Evolutionary conservation across 192 early-diverging fungal genomes (phyloP).

Genomic region (Podila verticillata): DNA sequence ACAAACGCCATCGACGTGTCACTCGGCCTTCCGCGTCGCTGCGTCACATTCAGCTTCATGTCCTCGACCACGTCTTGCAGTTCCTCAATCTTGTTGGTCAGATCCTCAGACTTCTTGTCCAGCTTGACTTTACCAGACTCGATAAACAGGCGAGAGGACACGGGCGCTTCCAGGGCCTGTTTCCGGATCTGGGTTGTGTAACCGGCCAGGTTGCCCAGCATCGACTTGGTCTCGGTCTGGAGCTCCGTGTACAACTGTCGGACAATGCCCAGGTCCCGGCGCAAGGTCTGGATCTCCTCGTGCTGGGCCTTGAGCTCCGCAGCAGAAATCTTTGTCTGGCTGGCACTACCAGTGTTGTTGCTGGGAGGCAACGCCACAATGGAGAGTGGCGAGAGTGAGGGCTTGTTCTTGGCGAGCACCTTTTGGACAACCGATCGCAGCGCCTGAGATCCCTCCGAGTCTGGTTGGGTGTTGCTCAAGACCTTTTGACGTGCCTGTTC

Average conservation of each 20-base stretch:
- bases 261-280: slow-evolving; percentile 53
- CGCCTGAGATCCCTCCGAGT: not conserved
- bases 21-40: slow-evolving; percentile 68
- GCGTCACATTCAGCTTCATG: slow-evolving; percentile 74
- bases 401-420: slow-evolving; percentile 16
- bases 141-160: slow-evolving; percentile 55
- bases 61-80: slow-evolving; percentile 72
- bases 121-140: slow-evolving; percentile 64
- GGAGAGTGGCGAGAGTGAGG: not conserved
- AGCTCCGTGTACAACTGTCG: slow-evolving; percentile 61
- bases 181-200: slow-evolving; percentile 36
- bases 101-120: slow-evolving; percentile 54
- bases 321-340: slow-evolving; percentile 13
- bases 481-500: slow-evolving; percentile 2
- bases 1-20: slow-evolving; percentile 60
- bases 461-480: slow-evolving; percentile 3
- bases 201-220: slow-evolving; percentile 49
- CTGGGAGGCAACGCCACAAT: not conserved
- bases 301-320: slow-evolving; percentile 42
- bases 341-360: not conserved
- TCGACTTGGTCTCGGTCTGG: slow-evolving; percentile 45
- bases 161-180: slow-evolving; percentile 25
- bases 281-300: slow-evolving; percentile 51
- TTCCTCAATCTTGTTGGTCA: slow-evolving; percentile 64
- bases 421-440: slow-evolving; percentile 20